Percentiles rank a stretch among this genome's conserved stretches.
Evolutionary conservation across 805 yeast genomes (phyloP).

Genomic region (Danielia oregonensis): DNA sequence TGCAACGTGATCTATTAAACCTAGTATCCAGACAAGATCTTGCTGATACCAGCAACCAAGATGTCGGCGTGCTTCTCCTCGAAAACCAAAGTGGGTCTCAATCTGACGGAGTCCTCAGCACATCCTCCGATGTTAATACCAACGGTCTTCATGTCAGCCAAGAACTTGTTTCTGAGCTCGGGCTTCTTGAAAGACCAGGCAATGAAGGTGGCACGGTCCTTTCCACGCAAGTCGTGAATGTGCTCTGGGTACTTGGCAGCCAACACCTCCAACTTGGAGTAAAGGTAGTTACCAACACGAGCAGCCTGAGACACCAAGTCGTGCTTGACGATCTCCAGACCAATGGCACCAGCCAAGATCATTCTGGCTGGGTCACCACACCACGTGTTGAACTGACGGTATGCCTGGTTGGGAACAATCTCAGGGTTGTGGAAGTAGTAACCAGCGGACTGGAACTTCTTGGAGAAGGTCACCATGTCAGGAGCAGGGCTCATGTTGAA

Average conservation of each 20-base stretch:
- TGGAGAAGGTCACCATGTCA: conserved; percentile 81
- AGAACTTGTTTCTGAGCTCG: conserved; percentile 57
- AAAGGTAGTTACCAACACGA: conserved; percentile 67
- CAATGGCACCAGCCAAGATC: conserved; percentile 71
- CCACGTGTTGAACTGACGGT: conserved; percentile 92
- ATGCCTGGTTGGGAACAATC: conserved; percentile 70
- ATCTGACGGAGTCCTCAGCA: conserved; percentile 72
- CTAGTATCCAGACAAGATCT: conserved; percentile 34
- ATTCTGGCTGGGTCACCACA: conserved; percentile 87
- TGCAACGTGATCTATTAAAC: not conserved
- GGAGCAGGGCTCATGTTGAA: conserved; percentile 73
- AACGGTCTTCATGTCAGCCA: conserved; percentile 51
- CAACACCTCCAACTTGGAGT: conserved; percentile 48
- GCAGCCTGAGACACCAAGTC: conserved; percentile 54
- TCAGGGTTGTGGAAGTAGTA: conserved; percentile 75
- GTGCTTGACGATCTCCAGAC: conserved; percentile 58
- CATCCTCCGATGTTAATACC: conserved; percentile 87
- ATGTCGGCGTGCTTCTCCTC: conserved; percentile 79
- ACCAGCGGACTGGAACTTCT: conserved; percentile 88
- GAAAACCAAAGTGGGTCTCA: conserved; percentile 76
- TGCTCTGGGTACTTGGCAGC: conserved; percentile 51
- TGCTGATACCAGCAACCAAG: conserved; percentile 43
- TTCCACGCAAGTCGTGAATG: conserved; percentile 63
- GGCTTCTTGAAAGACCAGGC: conserved; percentile 69
- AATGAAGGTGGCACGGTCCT: conserved; percentile 71